Evolutionary conservation across 1,284 basidiomycete species (phyloP).

Genomic region (Pisolithus thermaeus): DNA sequence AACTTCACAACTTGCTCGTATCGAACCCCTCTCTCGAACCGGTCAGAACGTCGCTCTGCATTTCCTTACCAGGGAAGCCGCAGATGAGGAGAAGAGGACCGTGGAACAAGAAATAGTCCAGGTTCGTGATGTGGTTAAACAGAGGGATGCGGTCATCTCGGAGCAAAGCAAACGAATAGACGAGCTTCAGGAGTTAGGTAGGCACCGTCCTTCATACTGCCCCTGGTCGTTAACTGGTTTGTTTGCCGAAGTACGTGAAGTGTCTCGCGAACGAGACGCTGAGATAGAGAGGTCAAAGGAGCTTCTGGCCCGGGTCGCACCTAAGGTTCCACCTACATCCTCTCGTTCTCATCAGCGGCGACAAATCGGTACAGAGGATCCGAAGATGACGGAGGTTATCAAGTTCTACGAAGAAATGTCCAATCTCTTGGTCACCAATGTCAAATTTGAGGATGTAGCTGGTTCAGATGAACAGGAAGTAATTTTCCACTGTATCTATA

Average conservation of each 20-base stretch:
- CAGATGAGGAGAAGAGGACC: slow-evolving; percentile 57
- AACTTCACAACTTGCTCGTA: slow-evolving; percentile 45
- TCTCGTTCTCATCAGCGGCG: slow-evolving; percentile 27
- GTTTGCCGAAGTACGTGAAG: slow-evolving; percentile 38
- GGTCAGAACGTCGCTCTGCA: slow-evolving; percentile 49
- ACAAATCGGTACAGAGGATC: slow-evolving; percentile 38
- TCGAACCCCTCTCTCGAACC: slow-evolving; percentile 46
- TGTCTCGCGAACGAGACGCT: slow-evolving; percentile 48
- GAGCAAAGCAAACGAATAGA: slow-evolving; percentile 42
- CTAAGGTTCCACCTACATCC: slow-evolving; percentile 25
- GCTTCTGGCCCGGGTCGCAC: slow-evolving; percentile 37
- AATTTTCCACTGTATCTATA: slow-evolving; percentile 46
- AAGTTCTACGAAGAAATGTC: slow-evolving; percentile 59
- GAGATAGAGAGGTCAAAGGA: slow-evolving; percentile 56
- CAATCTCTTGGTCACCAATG: slow-evolving; percentile 46
- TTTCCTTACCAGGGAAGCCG: slow-evolving; percentile 66
- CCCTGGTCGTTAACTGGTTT: slow-evolving; percentile 4
- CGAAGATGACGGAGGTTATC: slow-evolving; percentile 46
- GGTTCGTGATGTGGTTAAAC: slow-evolving; percentile 39
- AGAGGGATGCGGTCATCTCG: slow-evolving; percentile 39
- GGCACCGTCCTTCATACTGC: slow-evolving; percentile 6
- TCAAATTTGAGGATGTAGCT: slow-evolving; percentile 35
- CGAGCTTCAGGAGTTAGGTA: slow-evolving; percentile 45
- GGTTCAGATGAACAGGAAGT: slow-evolving; percentile 36
- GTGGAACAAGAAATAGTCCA: slow-evolving; percentile 45